Conservation (phyloP, 2,329 filamentous ascomycete species). For the Cladosporium sphaerospermum region DNA sequence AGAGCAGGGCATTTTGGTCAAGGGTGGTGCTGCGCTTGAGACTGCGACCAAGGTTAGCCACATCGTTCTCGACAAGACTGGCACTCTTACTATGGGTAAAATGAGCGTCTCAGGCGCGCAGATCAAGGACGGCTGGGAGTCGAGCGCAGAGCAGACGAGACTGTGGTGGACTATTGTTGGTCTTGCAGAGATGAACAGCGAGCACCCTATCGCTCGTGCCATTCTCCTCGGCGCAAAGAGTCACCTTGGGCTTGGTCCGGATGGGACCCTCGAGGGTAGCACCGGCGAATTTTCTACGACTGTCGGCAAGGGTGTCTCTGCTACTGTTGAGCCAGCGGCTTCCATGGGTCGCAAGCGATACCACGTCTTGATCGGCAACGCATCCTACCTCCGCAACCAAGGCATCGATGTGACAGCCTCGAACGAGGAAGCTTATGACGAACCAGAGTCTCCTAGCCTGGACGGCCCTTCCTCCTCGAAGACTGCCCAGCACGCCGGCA, state of each 20-base stretch:
- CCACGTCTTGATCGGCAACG: slow-evolving; percentile 76
- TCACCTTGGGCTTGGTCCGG: slow-evolving; percentile 64
- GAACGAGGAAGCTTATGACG: slow-evolving; percentile 48
- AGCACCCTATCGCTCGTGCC: slow-evolving; percentile 92
- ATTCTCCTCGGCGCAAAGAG: slow-evolving; percentile 69
- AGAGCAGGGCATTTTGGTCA: slow-evolving; percentile 94
- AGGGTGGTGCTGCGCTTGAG: slow-evolving; percentile 88
- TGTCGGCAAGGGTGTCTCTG: slow-evolving; percentile 80
- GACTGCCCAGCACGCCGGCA: slow-evolving; percentile 54
- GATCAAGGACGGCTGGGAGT: slow-evolving; percentile 63
- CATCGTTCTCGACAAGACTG: slow-evolving; percentile 91
- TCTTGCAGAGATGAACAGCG: slow-evolving; percentile 90
- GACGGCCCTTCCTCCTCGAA: slow-evolving; percentile 29
- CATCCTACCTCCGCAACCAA: slow-evolving; percentile 66
- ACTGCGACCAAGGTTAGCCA: slow-evolving; percentile 84
- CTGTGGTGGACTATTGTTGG: slow-evolving; percentile 96
- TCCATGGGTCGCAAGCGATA: slow-evolving; percentile 65
- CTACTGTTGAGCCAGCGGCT: slow-evolving; percentile 69
- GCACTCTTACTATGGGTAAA: slow-evolving; percentile 87
- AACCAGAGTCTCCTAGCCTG: slow-evolving; percentile 32
- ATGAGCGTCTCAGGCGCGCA: slow-evolving; percentile 80
- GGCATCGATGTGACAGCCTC: slow-evolving; percentile 56
- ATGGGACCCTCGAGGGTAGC: slow-evolving; percentile 72
- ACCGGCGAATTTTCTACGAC: slow-evolving; percentile 77
- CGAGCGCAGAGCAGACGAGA: slow-evolving; percentile 59